Evolutionary conservation across 805 yeast species (phyloP).

Genomic region (Yarrowia divulgata): DNA sequence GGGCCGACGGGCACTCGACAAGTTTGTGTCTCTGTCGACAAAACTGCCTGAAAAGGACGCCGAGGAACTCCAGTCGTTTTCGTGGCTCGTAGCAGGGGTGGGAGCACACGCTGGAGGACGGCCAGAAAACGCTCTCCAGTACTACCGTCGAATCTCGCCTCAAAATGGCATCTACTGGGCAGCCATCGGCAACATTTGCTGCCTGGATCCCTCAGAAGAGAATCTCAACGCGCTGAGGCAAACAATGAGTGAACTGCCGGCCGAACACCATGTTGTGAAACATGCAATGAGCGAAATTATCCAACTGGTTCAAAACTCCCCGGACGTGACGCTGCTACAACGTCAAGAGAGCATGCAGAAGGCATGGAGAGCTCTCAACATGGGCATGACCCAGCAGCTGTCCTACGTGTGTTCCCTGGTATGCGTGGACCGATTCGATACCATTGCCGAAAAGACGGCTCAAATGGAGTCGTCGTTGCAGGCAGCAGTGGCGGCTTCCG

Average conservation of each 20-base stretch:
- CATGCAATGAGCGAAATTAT: conserved; percentile 18
- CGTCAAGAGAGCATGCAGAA: conserved; percentile 21
- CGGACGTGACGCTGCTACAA: background rate
- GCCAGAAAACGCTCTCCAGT: background rate
- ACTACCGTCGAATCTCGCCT: conserved; percentile 1
- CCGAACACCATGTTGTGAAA: conserved; percentile 13
- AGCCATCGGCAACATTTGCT: conserved; percentile 32
- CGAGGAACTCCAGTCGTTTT: conserved; percentile 9
- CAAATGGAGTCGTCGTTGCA: conserved; percentile 31
- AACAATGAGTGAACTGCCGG: background rate
- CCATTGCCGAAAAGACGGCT: conserved; percentile 20
- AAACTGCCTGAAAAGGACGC: conserved; percentile 23
- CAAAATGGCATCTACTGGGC: background rate
- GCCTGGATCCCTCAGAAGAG: conserved; percentile 20
- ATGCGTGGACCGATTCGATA: conserved; percentile 32
- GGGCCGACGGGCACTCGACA: conserved; percentile 17
- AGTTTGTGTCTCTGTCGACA: conserved; percentile 1
- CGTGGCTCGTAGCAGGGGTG: conserved; percentile 22
- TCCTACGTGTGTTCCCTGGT: conserved; percentile 29
- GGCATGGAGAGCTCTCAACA: conserved; percentile 32
- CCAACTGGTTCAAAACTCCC: conserved; percentile 8
- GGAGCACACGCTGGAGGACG: conserved; percentile 18
- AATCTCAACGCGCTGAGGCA: background rate
- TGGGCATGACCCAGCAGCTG: conserved; percentile 32
- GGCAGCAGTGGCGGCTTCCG: conserved; percentile 20